Conservation (phyloP, 306 rosid species). For the Dalbergia cochinchinensis region DNA sequence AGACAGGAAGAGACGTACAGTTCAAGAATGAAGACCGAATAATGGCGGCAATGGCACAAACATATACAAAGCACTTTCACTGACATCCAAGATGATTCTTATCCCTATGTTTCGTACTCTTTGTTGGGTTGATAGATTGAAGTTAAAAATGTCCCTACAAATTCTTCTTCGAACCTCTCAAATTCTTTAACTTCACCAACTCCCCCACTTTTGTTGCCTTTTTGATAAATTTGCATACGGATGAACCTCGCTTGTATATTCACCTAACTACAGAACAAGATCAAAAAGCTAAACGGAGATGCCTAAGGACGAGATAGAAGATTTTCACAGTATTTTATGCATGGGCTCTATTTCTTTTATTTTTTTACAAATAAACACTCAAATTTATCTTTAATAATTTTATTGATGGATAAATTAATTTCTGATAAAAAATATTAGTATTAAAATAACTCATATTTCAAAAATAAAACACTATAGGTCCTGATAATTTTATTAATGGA, state of each 20-base stretch:
- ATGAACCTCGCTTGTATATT: not conserved
- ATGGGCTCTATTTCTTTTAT: too few relatives aligned
- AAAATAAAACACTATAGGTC: too few relatives aligned
- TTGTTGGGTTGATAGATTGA: not conserved
- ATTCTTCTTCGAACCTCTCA: conserved; percentile 33
- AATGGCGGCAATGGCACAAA: not conserved
- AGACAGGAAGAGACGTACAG: not conserved
- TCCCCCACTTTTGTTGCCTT: too few relatives aligned
- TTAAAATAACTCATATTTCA: too few relatives aligned
- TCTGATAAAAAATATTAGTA: too few relatives aligned
- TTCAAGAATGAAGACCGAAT: not conserved
- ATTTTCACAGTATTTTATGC: not conserved
- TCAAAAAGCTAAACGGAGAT: not conserved
- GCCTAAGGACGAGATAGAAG: not conserved
- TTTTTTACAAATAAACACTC: too few relatives aligned
- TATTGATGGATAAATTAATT: too few relatives aligned
- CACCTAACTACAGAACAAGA: not conserved
- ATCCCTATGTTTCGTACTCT: conserved; percentile 3
- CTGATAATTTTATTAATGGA: too few relatives aligned
- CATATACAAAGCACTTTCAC: conserved; percentile 43
- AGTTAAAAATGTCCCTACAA: conserved; percentile 26
- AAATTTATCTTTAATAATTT: too few relatives aligned
- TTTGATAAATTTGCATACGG: not conserved
- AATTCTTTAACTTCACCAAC: conserved; percentile 27
- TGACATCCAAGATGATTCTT: conserved; percentile 51